Percentiles rank a stretch among this genome's conserved stretches.
These are phyloP conservation scores for Abelmoschus esculentus DNA, from an alignment of 345 rosid genomes.

Conservation along the genomic window DNA sequence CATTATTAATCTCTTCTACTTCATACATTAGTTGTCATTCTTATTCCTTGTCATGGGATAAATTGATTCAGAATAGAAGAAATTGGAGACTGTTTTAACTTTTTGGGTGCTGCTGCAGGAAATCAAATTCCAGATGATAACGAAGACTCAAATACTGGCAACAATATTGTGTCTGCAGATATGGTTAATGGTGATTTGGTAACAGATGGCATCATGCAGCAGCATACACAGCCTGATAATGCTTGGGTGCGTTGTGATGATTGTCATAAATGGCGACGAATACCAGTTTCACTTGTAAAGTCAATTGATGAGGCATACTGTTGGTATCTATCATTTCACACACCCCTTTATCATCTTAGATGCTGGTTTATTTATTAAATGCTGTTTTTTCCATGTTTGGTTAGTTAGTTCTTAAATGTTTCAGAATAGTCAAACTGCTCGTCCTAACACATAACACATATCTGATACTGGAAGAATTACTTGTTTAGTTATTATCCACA, in stretches of 20 bases:
- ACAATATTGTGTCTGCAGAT: conserved; percentile 23
- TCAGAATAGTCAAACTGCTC: neutral
- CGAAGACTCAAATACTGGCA: conserved; percentile 21
- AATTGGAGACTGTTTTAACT: neutral
- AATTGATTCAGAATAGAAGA: neutral
- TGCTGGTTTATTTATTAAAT: neutral
- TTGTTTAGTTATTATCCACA: neutral
- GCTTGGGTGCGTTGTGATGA: conserved; percentile 98
- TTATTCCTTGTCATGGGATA: neutral
- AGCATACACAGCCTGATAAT: conserved; percentile 34
- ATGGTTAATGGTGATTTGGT: conserved; percentile 31
- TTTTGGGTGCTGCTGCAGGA: conserved; percentile 22
- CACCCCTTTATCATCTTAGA: neutral
- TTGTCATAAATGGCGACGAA: conserved; percentile 92
- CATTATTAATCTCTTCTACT: neutral
- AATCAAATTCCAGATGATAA: conserved; percentile 23
- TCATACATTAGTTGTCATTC: neutral
- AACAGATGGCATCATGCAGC: conserved; percentile 29
- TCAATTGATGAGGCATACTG: conserved; percentile 61
- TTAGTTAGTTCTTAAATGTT: neutral
- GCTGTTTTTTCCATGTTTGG: neutral
- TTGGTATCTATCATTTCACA: conserved; percentile 45
- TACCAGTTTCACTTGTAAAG: conserved; percentile 59
- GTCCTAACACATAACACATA: neutral
- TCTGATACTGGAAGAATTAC: neutral